Percentiles rank a stretch among this genome's conserved stretches.
These are phyloP conservation scores for Aeminium ludgeri DNA, from an alignment of 495 filamentous ascomycete species.

Conservation along the genomic window DNA sequence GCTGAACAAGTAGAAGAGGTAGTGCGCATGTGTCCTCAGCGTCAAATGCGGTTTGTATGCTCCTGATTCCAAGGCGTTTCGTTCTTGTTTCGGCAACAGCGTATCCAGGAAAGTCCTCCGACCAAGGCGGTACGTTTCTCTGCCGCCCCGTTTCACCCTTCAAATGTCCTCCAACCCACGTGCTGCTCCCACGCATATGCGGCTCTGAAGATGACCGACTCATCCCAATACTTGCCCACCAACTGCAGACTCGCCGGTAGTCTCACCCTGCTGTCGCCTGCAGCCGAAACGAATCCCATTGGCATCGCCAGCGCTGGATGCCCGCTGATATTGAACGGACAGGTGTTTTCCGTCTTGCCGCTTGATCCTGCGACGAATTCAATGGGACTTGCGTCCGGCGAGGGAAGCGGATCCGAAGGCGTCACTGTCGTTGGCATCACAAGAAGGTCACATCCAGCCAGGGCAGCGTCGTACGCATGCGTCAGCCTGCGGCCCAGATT, in stretches of 20 bases:
- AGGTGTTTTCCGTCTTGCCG: slow-evolving; percentile 37
- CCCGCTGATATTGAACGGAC: slow-evolving; percentile 36
- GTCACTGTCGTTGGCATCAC: slow-evolving; percentile 27
- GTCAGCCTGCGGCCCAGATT: slow-evolving; percentile 29
- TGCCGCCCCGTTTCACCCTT: no score
- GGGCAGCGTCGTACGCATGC: slow-evolving; percentile 29
- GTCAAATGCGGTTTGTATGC: no score
- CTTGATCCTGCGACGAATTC: slow-evolving; percentile 13
- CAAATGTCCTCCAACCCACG: slow-evolving; percentile 31
- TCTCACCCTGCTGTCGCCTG: slow-evolving; percentile 20
- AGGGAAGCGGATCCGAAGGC: slow-evolving; percentile 6
- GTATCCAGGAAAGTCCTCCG: no score
- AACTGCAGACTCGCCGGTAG: slow-evolving; percentile 43
- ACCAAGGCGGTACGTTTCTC: no score
- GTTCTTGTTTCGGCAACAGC: no score
- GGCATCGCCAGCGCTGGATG: slow-evolving; percentile 43
- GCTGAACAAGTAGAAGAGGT: no score
- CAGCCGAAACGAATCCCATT: slow-evolving; percentile 31
- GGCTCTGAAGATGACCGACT: slow-evolving; percentile 32
- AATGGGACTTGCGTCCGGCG: slow-evolving; percentile 11
- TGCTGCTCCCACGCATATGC: slow-evolving; percentile 35
- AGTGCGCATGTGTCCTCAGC: no score
- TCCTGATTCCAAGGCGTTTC: no score
- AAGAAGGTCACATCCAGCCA: slow-evolving; percentile 30
- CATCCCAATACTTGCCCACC: slow-evolving; percentile 35